A percentile compares a stretch with the other conserved stretches of the same genome.
Conservation (phyloP, 2,329 filamentous ascomycete species). For the Xylaria sp. region DNA sequence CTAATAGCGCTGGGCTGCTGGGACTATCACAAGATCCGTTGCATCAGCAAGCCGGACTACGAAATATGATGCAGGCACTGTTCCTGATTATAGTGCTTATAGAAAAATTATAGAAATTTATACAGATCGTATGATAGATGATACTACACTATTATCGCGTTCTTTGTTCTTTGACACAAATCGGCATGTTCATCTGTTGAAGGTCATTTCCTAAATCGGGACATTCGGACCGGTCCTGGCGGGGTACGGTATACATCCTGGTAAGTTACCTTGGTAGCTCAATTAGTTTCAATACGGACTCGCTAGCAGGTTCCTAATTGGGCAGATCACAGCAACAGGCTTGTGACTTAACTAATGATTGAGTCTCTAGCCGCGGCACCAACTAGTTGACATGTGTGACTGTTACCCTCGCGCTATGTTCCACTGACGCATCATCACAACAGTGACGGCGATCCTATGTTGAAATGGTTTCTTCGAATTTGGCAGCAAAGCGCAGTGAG, state of each 20-base stretch:
- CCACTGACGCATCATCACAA: background rate
- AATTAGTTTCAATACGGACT: background rate
- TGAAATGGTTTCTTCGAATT: background rate
- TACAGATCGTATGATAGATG: background rate
- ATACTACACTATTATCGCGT: background rate
- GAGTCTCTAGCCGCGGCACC: background rate
- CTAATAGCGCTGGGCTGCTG: slow-evolving; percentile 4
- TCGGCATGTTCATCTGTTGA: too few species aligned
- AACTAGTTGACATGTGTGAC: background rate
- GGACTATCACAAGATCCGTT: background rate
- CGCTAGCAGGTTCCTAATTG: background rate
- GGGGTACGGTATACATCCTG: background rate
- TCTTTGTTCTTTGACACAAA: background rate
- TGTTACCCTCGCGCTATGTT: background rate
- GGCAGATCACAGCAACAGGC: background rate
- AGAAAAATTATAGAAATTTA: background rate
- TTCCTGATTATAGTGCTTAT: background rate
- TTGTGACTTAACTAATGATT: background rate
- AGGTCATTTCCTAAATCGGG: background rate
- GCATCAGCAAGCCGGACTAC: background rate
- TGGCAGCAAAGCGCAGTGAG: background rate
- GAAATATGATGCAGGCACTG: background rate
- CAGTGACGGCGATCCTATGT: background rate
- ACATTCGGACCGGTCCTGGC: slow-evolving; percentile 5
- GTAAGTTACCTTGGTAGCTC: background rate